Evolutionary conservation across 2,329 filamentous ascomycete species (phyloP), one percentile per base, ranked within the genome.

Genomic region (Ophiostoma novo-ulmi): DNA sequence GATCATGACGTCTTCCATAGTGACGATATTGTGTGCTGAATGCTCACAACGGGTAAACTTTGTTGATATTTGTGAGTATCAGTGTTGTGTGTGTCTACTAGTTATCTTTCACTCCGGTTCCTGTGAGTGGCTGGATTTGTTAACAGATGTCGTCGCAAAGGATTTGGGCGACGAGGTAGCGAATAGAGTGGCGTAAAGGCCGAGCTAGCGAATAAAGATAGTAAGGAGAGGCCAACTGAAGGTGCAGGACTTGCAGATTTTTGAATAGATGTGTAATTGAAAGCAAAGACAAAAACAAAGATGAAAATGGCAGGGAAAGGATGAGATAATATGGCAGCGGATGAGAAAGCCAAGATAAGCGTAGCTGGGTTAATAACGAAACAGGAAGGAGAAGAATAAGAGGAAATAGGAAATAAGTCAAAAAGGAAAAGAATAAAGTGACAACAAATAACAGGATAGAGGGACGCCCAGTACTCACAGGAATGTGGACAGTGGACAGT

Each of bases 1-100:
- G 38, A 71, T 36, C 65, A 72, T 66, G 31, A 69, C 39, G 1
- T 70, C 71, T 26, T 69, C 69, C 72, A 73, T 73, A 1, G 61
- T 48, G 20, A 8, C 36, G 20, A 17, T 5, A 5, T 26, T 64
- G 55, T 44, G 44, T 20, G n/a, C 13, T 1, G n/a, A 17, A 17
- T 68, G 66, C 35, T 70, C 36, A 6, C 17, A 38, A 13, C 20
- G 1, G n/a, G n/a, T 31, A 3, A 26, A 44, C 36, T 35, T 39
- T 41, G 36, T 14, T 36, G 22, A 17, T 48, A 39, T 38, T 64
- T 68, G 36, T 52, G n/a, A 44, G 36, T 71, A 17, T 67, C 44
- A 6, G 44, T n/a, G 44, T 48, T 20, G 17, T n/a, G 63, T 71
- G 22, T 13, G 41, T 39, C n/a, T 41, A 11, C 7, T 44, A 20